Evolutionary conservation across 352 stramenopile genomes (phyloP), one percentile per base, ranked within the genome.

Genomic region (Phytophthora melonis): DNA sequence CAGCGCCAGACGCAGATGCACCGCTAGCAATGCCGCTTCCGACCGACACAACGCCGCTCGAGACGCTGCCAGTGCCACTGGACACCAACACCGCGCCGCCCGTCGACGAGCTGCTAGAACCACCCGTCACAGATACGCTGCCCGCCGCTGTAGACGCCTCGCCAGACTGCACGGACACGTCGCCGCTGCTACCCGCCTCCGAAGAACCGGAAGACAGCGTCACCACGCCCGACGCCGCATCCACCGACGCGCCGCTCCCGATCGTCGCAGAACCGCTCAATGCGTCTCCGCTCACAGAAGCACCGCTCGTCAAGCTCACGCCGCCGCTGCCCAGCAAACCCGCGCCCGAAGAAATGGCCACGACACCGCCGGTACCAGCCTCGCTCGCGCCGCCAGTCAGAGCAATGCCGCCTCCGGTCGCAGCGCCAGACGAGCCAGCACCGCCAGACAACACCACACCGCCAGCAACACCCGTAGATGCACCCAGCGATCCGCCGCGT

Each of bases 31-130:
- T 27, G 50, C 19, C 70, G 45, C 71, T 67, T 16, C 55, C 59
- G 30, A 74, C 55, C 23, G 30, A 74, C 55, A 74, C 66, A 58
- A 32, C 14, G 30, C 62, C 72, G 58, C 72, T 74, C 30, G 49
- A 49, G 34, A 25, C 53, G 49, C 43, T 66, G 30, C 72, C 69
- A 25, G 43, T 36, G 45, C 76, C 76, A 14, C 63, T 77, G n/a
- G 58, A 34, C 39, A 83, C 58, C 56, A 50, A 62, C 53, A 76
- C 69, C 9, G 21, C 32, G 14, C 69, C 62, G 34, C 68, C 68
- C 21, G 68, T 74, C 57, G 61, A 74, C 34, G 55, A 62, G n/a
- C 32, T 58, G 61, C 68, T 74, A 52, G 61, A 66, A 18, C 61
- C 68, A 30, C 68, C 55, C 45, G 36, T 63, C 21, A 74, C 55